Conservation (phyloP, 2,329 filamentous ascomycete genomes). For the Hirsutella rhossiliensis region DNA sequence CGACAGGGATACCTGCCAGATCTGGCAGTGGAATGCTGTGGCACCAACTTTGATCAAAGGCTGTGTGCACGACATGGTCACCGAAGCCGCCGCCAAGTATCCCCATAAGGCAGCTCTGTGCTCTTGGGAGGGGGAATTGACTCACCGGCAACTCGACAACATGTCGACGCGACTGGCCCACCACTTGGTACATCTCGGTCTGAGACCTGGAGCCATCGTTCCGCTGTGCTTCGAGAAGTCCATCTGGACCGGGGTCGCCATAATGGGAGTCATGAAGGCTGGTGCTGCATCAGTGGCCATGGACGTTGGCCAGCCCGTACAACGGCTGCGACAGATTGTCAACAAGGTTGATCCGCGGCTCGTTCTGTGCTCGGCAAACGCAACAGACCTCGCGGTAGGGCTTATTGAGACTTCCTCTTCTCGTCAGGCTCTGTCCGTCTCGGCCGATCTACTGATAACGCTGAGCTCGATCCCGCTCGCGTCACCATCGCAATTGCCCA, state of each 20-base stretch:
- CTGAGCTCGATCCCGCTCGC: too few species aligned
- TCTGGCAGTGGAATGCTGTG: background rate
- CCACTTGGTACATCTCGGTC: background rate
- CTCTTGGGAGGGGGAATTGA: conserved; percentile 13
- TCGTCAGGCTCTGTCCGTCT: background rate
- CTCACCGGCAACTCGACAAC: conserved; percentile 11
- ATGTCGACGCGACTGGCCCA: conserved; percentile 9
- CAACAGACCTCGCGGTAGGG: background rate
- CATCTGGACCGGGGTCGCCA: conserved; percentile 10
- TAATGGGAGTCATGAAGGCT: conserved; percentile 15
- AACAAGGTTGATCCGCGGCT: conserved; percentile 1
- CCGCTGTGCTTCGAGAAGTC: conserved; percentile 17
- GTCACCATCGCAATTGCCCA: background rate
- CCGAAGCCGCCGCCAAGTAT: background rate
- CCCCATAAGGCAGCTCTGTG: background rate
- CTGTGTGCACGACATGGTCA: background rate
- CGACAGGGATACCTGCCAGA: background rate
- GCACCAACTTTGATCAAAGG: background rate
- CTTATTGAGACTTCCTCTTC: background rate
- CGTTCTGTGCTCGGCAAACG: conserved; percentile 1
- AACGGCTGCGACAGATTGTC: conserved; percentile 6
- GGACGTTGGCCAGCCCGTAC: conserved; percentile 11
- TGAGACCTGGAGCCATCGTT: conserved; percentile 6
- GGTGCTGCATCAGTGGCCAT: conserved; percentile 15
- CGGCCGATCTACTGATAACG: background rate